Base-by-base conservation (phyloP, 2,329 filamentous ascomycete genomes). In the Aspergillus sp. region DNA sequence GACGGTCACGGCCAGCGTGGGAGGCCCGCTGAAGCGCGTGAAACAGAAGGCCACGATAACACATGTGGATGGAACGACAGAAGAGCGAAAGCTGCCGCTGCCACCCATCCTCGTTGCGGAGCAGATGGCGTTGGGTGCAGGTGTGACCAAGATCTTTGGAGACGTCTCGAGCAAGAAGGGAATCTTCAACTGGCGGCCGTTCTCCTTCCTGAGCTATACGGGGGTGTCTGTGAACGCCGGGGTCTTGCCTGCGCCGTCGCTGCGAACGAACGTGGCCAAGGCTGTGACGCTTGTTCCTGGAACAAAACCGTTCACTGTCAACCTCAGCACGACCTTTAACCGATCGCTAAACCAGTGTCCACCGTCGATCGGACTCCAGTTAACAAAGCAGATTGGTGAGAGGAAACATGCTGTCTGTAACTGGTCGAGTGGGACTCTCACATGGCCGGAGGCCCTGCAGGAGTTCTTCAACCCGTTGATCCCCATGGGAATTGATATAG, bases 361-460 rank as follows among this genome's bases (percentile, higher is more conserved):
- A 1, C 73, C 73, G 10, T 59, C 57, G 3, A 47, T 74, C 16
- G 62, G 61, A 17, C 49, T 74, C 7, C 63, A 70, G 43, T 47
- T 70, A 13, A 56, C 60, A 13, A 71, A 68, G 49, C 54, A 61
- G 48, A 55, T 75, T 11, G 66, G 68, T 1, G 17, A 58, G 5
- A 56, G 57, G 20, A 70, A 71, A 32, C 47, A 65, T 19, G 67
- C 63, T 2, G 66, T 67, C 45, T 62, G 65, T 38, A 63, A 65
- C 19, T 73, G 70, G 71, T 65, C 65, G 4, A 74, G 68, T 53
- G 73, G 73, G n/a, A 53, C 61, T n/a, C 46, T 69, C 20, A 22
- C 43, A 1, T 75, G 72, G 72, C 72, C 73, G 10, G 32, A 47
- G 7, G 43, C 60, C 13, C 22, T 69, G 16, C 58, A 58, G 32